A percentile compares a stretch with the other conserved stretches of the same genome.
Conservation (phyloP, 768 basidiomycete genomes). For the Pleurotus salmoneostramineus region DNA sequence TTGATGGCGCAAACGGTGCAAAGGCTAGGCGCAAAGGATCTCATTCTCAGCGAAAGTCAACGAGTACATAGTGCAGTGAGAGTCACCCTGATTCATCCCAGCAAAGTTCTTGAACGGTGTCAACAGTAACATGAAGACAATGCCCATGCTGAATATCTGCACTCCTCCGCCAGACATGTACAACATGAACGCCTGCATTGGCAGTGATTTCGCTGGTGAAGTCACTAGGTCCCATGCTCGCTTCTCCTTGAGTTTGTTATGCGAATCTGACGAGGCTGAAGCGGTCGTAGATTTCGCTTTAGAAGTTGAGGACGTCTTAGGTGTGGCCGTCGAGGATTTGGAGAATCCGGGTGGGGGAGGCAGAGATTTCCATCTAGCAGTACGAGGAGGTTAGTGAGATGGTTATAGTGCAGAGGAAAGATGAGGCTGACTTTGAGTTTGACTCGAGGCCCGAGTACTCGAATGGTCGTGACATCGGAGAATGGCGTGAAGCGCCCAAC, state of each 20-base stretch:
- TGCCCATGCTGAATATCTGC: conserved; percentile 96
- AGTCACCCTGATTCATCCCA: conserved; percentile 74
- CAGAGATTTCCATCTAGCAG: conserved; percentile 7
- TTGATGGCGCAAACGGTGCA: conserved; percentile 68
- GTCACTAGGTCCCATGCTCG: conserved; percentile 87
- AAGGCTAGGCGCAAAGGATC: conserved; percentile 44
- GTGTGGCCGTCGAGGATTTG: conserved; percentile 27
- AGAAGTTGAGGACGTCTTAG: conserved; percentile 6
- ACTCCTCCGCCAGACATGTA: conserved; percentile 98
- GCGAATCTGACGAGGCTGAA: conserved; percentile 38
- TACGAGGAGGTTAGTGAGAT: background rate
- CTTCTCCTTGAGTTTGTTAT: conserved; percentile 67
- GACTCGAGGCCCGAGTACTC: background rate
- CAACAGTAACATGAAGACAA: conserved; percentile 88
- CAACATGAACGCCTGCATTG: conserved; percentile 98
- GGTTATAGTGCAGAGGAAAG: background rate
- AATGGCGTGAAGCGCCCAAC: no score
- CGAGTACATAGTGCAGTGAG: background rate
- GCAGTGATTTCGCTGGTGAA: conserved; percentile 83
- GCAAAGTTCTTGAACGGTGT: conserved; percentile 82
- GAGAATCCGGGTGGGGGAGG: conserved; percentile 10
- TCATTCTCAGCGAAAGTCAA: background rate
- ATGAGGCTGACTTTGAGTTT: conserved; percentile 2
- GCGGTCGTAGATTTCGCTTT: conserved; percentile 23
- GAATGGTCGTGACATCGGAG: background rate